Evolutionary conservation across 441 rosid genomes (phyloP), one percentile per base, ranked within the genome.

Genomic region (Omphalea diandra): DNA sequence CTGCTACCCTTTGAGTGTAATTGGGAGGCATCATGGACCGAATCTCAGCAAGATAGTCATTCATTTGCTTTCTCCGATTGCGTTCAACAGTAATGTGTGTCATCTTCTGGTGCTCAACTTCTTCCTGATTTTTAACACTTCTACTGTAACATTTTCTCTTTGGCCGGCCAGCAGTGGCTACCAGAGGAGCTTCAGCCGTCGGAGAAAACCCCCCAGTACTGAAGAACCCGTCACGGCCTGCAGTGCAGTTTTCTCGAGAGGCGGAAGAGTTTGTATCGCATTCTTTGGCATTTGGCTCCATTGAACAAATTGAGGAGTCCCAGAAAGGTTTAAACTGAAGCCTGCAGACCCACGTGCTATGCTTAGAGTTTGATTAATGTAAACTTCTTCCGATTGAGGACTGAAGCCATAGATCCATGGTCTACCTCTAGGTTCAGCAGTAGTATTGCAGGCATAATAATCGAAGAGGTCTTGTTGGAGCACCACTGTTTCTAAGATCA

Each of bases 21-120:
- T 87, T 76, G 38, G 77, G 63, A 59, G 91, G 91, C 83, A 85
- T 80, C 76, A 85, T 77, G 49, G 84, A 77, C 44, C 83, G 84
- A 64, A 88, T 86, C 32, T 54, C 70, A 32, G 83, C 70, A 20
- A 88, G 83, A 77, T 82, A 80, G 17, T 86, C 77, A 73, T 84
- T 88, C 91, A 88, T 88, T 69, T 80, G 94, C 75, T 76, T 85
- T 71, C 94, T 79, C 60, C 94, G 76, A 52, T 85, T 85, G 62
- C 94, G 88, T 71, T 88, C 91, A 24, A 86, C 82, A 7, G 77
- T 71, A 76, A 88, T 86, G 78, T 88, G 94, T 61, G 76, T 81
- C 79, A 80, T 81, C 65, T 90, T 86, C 68, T 85, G 91, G 15
- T 73, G 82, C 78, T 85, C 87, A 62, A 81, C 79, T 65, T 86